These are phyloP conservation scores for Skeletonema potamos DNA, from an alignment of 108 stramenopile genomes.

Conservation along the genomic window DNA sequence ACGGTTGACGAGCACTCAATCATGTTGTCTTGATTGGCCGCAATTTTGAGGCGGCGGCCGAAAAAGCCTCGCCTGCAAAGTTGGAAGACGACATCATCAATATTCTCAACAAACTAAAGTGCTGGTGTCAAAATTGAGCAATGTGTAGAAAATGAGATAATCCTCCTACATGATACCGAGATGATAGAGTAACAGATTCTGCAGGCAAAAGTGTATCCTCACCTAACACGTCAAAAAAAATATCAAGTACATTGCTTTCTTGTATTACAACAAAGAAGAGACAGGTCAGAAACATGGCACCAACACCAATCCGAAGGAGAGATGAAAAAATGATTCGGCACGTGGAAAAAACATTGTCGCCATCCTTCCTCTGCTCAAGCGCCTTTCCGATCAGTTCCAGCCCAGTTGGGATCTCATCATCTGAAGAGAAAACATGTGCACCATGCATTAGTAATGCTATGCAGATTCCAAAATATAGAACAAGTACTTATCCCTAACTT, in stretches of 20 bases:
- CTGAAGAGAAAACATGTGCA: background rate
- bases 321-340: slow-evolving; percentile 5
- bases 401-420: slow-evolving; percentile 16
- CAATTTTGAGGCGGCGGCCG: slow-evolving; percentile 1
- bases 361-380: background rate
- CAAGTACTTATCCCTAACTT: background rate
- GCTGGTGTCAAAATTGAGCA: background rate
- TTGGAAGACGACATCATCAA: slow-evolving; percentile 11
- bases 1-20: background rate
- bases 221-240: slow-evolving; percentile 24
- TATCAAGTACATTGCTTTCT: slow-evolving; percentile 2
- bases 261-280: slow-evolving; percentile 10
- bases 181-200: background rate
- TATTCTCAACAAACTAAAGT: slow-evolving; percentile 13
- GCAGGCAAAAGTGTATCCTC: background rate
- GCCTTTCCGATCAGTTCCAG: slow-evolving; percentile 15
- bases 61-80: slow-evolving; percentile 11
- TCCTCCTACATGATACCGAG: too few species aligned
- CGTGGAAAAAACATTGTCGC: background rate
- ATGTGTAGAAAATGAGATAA: too few species aligned
- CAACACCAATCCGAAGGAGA: background rate
- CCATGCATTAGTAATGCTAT: background rate
- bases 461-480: background rate
- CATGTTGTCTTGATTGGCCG: background rate
- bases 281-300: slow-evolving; percentile 2